These are phyloP conservation scores for Sclerotinia spermophila DNA, from an alignment of 2,329 filamentous ascomycete genomes.

Conservation along the genomic window DNA sequence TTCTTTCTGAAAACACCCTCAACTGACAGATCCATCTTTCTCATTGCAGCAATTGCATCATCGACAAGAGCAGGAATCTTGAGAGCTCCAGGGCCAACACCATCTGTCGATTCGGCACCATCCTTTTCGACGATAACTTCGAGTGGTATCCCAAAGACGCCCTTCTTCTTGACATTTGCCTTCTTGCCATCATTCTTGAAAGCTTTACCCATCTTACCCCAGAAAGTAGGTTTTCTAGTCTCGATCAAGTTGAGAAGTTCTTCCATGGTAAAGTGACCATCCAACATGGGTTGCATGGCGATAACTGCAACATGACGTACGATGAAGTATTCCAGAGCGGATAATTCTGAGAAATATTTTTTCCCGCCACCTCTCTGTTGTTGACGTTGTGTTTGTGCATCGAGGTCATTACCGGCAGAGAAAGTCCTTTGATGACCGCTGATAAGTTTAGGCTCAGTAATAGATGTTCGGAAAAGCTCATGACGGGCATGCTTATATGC, in stretches of 20 bases:
- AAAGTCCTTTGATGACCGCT: conserved; percentile 67
- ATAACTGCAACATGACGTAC: conserved; percentile 92
- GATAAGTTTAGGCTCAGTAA: conserved; percentile 60
- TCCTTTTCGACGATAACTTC: conserved; percentile 89
- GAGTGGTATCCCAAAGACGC: conserved; percentile 84
- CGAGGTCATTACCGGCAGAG: conserved; percentile 53
- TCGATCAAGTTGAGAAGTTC: conserved; percentile 92
- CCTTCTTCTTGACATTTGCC: conserved; percentile 83
- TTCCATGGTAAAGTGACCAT: conserved; percentile 87
- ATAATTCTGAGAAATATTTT: conserved; percentile 93
- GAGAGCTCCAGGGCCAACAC: conserved; percentile 85
- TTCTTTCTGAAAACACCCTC: conserved; percentile 99
- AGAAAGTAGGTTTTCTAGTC: conserved; percentile 88
- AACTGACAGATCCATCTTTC: conserved; percentile 98
- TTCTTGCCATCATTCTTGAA: conserved; percentile 76
- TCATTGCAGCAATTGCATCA: conserved; percentile 89
- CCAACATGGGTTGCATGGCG: conserved; percentile 88
- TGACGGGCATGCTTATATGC: conserved; percentile 72
- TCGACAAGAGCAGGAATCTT: conserved; percentile 94
- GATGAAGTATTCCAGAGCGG: conserved; percentile 94
- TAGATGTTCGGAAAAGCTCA: conserved; percentile 57
- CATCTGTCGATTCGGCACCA: conserved; percentile 95
- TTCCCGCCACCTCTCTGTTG: conserved; percentile 50
- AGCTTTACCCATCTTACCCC: conserved; percentile 96
- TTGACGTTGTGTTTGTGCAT: conserved; percentile 46